A percentile compares a stretch with the other conserved stretches of the same genome.
Evolutionary conservation across 352 stramenopile genomes (phyloP).

Genomic region (Globisporangium uncinulatum): DNA sequence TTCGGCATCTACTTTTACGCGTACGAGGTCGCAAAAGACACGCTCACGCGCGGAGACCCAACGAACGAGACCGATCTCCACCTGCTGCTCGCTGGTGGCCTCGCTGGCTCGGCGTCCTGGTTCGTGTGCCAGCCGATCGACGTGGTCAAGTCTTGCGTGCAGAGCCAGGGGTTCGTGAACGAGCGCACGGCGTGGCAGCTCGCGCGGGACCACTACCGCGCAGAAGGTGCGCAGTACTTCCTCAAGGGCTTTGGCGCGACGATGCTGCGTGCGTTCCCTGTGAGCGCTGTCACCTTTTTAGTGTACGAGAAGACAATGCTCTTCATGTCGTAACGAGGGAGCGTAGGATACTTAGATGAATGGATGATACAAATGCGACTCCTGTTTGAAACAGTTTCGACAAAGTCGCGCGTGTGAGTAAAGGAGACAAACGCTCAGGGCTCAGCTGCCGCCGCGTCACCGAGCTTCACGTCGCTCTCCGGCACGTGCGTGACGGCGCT

Average conservation of each 20-base stretch:
- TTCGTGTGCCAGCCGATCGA: conserved; percentile 79
- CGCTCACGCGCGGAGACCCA: conserved; percentile 38
- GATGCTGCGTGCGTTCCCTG: conserved; percentile 76
- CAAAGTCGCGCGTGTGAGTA: too few relatives aligned
- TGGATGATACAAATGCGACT: conserved; percentile 3
- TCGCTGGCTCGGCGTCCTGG: conserved; percentile 78
- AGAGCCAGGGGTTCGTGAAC: conserved; percentile 53
- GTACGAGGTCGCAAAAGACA: conserved; percentile 66
- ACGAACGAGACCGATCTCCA: conserved; percentile 61
- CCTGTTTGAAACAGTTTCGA: not conserved
- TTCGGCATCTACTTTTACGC: conserved; percentile 81
- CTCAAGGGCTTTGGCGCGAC: conserved; percentile 79
- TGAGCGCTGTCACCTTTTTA: conserved; percentile 81
- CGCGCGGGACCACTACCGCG: conserved; percentile 30
- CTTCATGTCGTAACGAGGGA: conserved; percentile 45
- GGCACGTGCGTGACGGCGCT: conserved; percentile 27
- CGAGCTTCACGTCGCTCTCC: conserved; percentile 40
- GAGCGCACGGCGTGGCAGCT: conserved; percentile 44
- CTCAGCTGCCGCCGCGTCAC: conserved; percentile 14
- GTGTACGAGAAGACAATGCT: conserved; percentile 85
- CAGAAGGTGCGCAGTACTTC: conserved; percentile 63
- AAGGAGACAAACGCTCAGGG: not conserved
- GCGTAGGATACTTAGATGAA: not conserved
- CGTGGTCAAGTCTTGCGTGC: conserved; percentile 88
- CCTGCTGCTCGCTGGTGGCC: conserved; percentile 68